Conservation (phyloP, 345 rosid species). For the Gossypium mustelinum region DNA sequence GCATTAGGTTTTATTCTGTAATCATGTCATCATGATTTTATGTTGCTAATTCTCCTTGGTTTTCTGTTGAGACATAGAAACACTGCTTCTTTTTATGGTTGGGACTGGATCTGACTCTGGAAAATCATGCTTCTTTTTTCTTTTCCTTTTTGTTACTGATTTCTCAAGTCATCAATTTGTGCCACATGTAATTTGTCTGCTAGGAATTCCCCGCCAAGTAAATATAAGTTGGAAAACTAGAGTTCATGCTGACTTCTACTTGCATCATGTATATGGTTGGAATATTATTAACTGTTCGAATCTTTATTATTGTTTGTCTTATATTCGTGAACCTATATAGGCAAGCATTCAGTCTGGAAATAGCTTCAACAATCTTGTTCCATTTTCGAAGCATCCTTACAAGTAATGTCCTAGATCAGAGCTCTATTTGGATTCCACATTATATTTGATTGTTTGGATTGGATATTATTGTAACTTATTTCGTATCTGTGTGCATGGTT, state of each 20-base stretch:
- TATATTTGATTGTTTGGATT: background rate
- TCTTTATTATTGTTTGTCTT: background rate
- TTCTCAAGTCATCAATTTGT: background rate
- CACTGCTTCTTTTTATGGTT: background rate
- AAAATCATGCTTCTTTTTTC: background rate
- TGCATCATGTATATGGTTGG: background rate
- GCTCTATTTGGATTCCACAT: conserved; percentile 1
- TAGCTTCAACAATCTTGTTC: conserved; percentile 81
- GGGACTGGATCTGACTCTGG: background rate
- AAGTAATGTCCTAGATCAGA: conserved; percentile 43
- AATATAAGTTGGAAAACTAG: background rate
- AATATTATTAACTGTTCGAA: background rate
- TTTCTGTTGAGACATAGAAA: background rate
- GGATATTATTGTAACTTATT: background rate
- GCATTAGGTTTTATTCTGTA: background rate
- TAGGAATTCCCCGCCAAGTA: background rate
- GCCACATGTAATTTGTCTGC: background rate
- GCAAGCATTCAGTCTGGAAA: conserved; percentile 65
- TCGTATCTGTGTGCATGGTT: background rate
- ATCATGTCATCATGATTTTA: background rate
- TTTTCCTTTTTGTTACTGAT: background rate
- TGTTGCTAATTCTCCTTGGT: conserved; percentile 4
- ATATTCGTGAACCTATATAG: conserved; percentile 26
- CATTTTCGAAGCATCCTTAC: conserved; percentile 78
- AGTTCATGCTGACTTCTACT: background rate